Evolutionary conservation across 257 asterid species (phyloP).

Genomic region (Primulina tabacum): DNA sequence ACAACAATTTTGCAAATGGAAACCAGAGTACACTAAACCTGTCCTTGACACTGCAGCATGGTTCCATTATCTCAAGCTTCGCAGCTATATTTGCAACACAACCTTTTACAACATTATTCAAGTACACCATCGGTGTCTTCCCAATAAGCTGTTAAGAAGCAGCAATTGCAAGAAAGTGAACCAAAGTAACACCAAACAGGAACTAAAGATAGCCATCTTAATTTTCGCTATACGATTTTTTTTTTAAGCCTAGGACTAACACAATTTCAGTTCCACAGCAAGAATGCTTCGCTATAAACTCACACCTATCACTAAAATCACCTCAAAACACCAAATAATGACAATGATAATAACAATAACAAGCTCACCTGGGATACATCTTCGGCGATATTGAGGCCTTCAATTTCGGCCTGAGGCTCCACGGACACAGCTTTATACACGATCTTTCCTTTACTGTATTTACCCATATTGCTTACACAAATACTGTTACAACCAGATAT

Average conservation of each 20-base stretch:
- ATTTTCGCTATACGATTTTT: not conserved
- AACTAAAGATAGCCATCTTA: not conserved
- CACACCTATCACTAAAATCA: not conserved
- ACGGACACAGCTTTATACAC: slow-evolving; percentile 66
- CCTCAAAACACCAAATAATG: not conserved
- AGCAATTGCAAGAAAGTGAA: slow-evolving; percentile 19
- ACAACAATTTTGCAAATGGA: slow-evolving; percentile 10
- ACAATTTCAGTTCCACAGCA: slow-evolving; percentile 9
- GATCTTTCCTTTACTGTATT: slow-evolving; percentile 21
- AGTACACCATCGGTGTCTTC: slow-evolving; percentile 96
- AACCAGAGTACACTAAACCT: slow-evolving; percentile 47
- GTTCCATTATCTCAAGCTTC: slow-evolving; percentile 96
- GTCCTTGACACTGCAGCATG: slow-evolving; percentile 97
- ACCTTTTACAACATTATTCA: slow-evolving; percentile 73
- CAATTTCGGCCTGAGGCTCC: slow-evolving; percentile 57
- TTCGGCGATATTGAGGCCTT: slow-evolving; percentile 91
- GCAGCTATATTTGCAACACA: slow-evolving; percentile 91
- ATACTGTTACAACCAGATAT: slow-evolving; percentile 24
- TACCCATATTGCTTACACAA: slow-evolving; percentile 17
- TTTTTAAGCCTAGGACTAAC: not conserved
- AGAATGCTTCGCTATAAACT: slow-evolving; percentile 16
- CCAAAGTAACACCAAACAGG: not conserved
- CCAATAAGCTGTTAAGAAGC: slow-evolving; percentile 72
- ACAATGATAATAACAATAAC: not conserved
- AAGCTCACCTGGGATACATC: slow-evolving; percentile 83